Evolutionary conservation across 306 rosid genomes (phyloP).

Genomic region (Prunus fruticosa): DNA sequence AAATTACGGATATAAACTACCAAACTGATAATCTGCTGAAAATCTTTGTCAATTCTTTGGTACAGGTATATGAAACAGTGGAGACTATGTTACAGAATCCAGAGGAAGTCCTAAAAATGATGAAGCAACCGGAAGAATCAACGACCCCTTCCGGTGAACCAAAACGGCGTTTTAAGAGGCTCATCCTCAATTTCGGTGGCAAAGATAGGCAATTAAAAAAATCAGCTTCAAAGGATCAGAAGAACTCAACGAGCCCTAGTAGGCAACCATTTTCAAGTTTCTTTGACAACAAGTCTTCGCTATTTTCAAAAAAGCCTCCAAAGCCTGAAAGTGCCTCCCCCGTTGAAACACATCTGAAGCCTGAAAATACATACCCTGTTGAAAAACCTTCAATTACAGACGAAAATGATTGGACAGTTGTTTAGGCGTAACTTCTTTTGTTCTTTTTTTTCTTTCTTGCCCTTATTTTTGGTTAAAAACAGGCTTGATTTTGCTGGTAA

Average conservation of each 20-base stretch:
- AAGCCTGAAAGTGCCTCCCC: slow-evolving; percentile 39
- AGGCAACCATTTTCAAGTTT: slow-evolving; percentile 74
- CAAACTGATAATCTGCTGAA: slow-evolving; percentile 1
- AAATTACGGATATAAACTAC: not conserved
- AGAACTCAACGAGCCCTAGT: slow-evolving; percentile 31
- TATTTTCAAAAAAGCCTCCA: slow-evolving; percentile 73
- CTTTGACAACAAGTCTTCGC: slow-evolving; percentile 78
- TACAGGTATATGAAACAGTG: slow-evolving; percentile 86
- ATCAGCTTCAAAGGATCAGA: slow-evolving; percentile 38
- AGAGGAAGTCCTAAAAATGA: slow-evolving; percentile 63
- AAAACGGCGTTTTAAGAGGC: slow-evolving; percentile 62
- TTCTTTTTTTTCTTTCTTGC: not conserved
- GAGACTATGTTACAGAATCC: slow-evolving; percentile 81
- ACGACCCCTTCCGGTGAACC: slow-evolving; percentile 34
- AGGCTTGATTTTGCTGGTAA: slow-evolving; percentile 33
- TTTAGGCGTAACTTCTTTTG: slow-evolving; percentile 26
- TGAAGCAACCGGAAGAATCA: slow-evolving; percentile 71
- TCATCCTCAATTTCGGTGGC: slow-evolving; percentile 68
- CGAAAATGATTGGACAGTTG: slow-evolving; percentile 48
- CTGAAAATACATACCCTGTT: slow-evolving; percentile 34
- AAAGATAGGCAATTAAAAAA: slow-evolving; percentile 52
- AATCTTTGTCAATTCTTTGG: not conserved
- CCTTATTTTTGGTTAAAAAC: not conserved
- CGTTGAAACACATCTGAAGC: slow-evolving; percentile 35
- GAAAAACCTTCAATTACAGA: slow-evolving; percentile 35